A percentile compares a stretch with the other conserved stretches of the same genome.
Evolutionary conservation across 108 stramenopile genomes (phyloP).

Genomic region (Asterionellopsis glacialis): DNA sequence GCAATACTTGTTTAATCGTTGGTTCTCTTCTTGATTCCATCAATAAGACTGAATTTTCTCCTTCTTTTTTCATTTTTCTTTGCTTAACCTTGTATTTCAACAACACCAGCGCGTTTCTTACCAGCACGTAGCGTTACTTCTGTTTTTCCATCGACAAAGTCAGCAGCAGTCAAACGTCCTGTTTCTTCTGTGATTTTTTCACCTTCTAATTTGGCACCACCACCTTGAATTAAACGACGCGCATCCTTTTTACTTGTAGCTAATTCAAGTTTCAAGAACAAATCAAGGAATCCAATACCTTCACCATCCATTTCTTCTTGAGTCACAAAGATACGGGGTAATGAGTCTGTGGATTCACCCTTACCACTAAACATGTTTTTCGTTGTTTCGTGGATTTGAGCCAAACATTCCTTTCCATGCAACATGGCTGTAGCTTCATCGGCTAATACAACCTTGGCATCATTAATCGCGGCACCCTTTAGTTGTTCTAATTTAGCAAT

Average conservation of each 20-base stretch:
- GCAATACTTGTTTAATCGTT: too few species aligned
- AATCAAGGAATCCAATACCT: slow-evolving; percentile 68
- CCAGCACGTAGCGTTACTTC: slow-evolving; percentile 79
- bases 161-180: slow-evolving; percentile 38
- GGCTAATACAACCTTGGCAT: slow-evolving; percentile 93
- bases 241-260: slow-evolving; percentile 91
- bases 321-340: slow-evolving; percentile 59
- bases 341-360: slow-evolving; percentile 49
- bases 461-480: slow-evolving; percentile 82
- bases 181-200: slow-evolving; percentile 68
- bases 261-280: slow-evolving; percentile 77
- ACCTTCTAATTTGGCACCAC: slow-evolving; percentile 73
- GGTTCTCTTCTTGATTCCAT: too few species aligned
- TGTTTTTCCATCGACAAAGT: slow-evolving; percentile 51
- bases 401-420: slow-evolving; percentile 86
- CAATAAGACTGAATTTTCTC: too few species aligned
- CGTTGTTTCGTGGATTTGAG: slow-evolving; percentile 81
- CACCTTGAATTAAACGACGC: slow-evolving; percentile 87
- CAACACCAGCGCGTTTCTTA: slow-evolving; percentile 88
- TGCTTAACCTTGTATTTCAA: slow-evolving; percentile 52
- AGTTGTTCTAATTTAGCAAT: slow-evolving; percentile 59
- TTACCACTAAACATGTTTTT: slow-evolving; percentile 69
- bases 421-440: slow-evolving; percentile 92
- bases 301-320: slow-evolving; percentile 31
- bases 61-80: not conserved